Evolutionary conservation across 2,329 filamentous ascomycete genomes (phyloP).

Genomic region (Alternaria metachromatica): DNA sequence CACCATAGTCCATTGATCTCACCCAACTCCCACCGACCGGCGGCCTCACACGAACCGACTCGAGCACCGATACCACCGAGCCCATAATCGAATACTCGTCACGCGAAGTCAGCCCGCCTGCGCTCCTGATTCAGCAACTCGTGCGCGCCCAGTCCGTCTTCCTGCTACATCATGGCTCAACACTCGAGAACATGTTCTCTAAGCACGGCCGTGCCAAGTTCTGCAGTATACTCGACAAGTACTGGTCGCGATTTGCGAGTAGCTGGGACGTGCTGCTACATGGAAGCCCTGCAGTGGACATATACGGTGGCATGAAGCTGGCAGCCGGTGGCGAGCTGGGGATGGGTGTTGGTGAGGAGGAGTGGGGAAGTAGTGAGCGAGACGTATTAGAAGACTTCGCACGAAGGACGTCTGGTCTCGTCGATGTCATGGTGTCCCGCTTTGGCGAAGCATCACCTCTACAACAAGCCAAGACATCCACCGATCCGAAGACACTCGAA

Average conservation of each 20-base stretch:
- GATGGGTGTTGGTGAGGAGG: conserved; percentile 93
- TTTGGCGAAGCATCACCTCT: conserved; percentile 69
- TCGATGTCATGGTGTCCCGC: conserved; percentile 86
- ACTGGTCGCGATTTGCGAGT: conserved; percentile 74
- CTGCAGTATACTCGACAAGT: conserved; percentile 73
- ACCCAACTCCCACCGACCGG: conserved; percentile 69
- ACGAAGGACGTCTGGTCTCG: conserved; percentile 77
- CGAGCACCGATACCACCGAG: conserved; percentile 30
- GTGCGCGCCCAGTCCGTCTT: conserved; percentile 83
- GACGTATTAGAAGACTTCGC: conserved; percentile 93
- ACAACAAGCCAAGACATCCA: conserved; percentile 34
- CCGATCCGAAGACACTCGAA: conserved; percentile 28
- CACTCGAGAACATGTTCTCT: conserved; percentile 72
- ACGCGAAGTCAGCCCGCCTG: conserved; percentile 84
- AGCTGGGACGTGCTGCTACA: conserved; percentile 89
- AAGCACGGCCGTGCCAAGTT: conserved; percentile 72
- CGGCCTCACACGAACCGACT: conserved; percentile 40
- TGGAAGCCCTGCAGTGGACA: conserved; percentile 81
- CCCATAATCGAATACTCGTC: conserved; percentile 79
- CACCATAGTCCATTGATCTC: conserved; percentile 74
- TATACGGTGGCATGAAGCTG: conserved; percentile 85
- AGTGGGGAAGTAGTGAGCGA: conserved; percentile 89
- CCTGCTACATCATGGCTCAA: conserved; percentile 82
- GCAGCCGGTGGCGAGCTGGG: conserved; percentile 90
- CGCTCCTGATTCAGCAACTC: conserved; percentile 79